These are phyloP conservation scores for Fusarium falciforme DNA, from an alignment of 2,329 filamentous ascomycete species.

Conservation along the genomic window DNA sequence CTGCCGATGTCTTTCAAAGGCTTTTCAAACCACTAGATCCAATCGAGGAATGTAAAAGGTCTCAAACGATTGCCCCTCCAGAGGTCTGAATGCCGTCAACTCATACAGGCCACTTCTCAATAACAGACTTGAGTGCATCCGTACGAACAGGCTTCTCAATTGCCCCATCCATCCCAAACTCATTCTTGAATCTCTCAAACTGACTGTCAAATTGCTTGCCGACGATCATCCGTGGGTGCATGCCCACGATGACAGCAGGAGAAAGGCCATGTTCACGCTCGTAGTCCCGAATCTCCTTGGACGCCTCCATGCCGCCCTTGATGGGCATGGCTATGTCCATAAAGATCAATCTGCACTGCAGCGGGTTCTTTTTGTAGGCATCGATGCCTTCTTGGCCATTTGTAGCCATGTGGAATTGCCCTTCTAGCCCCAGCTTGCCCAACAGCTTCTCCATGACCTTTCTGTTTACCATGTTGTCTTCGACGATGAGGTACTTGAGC, in stretches of 20 bases:
- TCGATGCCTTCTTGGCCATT: background rate
- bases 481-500: background rate
- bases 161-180: background rate
- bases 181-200: background rate
- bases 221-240: background rate
- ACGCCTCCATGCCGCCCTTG: background rate
- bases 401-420: background rate
- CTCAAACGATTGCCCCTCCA: background rate
- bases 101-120: background rate
- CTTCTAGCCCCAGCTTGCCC: background rate
- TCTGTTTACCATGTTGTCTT: background rate
- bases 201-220: background rate
- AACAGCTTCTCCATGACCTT: background rate
- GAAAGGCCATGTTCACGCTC: background rate
- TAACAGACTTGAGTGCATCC: background rate
- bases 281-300: background rate
- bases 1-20: background rate
- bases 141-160: background rate
- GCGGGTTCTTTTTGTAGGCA: background rate
- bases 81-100: background rate
- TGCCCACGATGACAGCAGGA: background rate
- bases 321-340: background rate
- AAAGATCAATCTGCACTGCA: background rate
- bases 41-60: background rate
- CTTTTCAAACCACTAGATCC: background rate